Conservation (phyloP, 1,139 yeast species). For the Geotrichum bryndzae region DNA sequence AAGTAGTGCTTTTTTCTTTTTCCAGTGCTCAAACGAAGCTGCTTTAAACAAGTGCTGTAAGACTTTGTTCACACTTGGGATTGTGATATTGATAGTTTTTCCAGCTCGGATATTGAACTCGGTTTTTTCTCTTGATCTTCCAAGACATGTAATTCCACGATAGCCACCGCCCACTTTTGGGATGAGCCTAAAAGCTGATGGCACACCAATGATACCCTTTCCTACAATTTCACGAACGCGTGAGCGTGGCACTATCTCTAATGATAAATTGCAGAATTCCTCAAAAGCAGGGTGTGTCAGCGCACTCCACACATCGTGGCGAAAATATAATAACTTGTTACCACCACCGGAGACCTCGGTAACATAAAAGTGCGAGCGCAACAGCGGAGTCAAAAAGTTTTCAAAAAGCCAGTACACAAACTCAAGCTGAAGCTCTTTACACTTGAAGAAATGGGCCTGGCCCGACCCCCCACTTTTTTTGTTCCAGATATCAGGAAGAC, state of each 20-base stretch:
- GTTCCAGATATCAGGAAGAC: conserved; percentile 35
- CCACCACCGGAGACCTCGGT: conserved; percentile 47
- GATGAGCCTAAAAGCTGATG: conserved; percentile 25
- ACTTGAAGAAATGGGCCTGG: conserved; percentile 19
- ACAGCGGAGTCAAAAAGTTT: conserved; percentile 43
- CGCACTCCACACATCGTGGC: conserved; percentile 54
- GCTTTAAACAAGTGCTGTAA: conserved; percentile 27
- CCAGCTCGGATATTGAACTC: not conserved
- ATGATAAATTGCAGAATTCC: conserved; percentile 11
- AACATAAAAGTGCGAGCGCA: conserved; percentile 59
- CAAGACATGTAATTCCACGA: conserved; percentile 28
- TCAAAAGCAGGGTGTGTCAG: conserved; percentile 33
- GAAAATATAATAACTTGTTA: conserved; percentile 44
- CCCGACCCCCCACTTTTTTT: conserved; percentile 41
- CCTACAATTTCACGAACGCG: conserved; percentile 2
- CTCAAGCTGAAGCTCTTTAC: conserved; percentile 33
- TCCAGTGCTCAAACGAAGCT: conserved; percentile 26
- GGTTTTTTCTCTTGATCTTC: conserved; percentile 8
- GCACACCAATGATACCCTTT: conserved; percentile 1
- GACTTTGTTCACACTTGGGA: conserved; percentile 26
- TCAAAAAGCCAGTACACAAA: conserved; percentile 58
- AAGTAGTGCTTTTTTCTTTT: conserved; percentile 12
- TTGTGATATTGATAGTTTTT: not conserved
- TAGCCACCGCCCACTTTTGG: conserved; percentile 28
- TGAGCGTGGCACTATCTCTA: conserved; percentile 4